Conservation (phyloP, 192 early-diverging fungal genomes). For the Linnemannia exigua region DNA sequence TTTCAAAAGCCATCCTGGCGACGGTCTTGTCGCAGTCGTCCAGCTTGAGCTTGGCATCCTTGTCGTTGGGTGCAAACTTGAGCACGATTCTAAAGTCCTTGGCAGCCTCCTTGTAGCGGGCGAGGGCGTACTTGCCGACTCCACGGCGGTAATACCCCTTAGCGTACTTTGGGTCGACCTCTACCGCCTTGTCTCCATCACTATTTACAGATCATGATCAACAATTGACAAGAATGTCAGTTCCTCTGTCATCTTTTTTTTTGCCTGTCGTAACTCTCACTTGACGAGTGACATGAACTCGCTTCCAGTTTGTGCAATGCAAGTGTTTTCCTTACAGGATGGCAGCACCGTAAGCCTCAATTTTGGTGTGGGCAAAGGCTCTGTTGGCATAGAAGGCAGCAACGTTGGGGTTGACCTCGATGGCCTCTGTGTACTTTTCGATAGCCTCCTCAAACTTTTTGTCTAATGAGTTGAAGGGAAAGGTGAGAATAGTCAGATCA, state of each 20-base stretch:
- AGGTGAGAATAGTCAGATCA: neutral
- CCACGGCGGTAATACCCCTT: slow-evolving; percentile 98
- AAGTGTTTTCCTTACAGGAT: slow-evolving; percentile 58
- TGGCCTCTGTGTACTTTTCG: slow-evolving; percentile 92
- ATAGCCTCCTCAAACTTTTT: slow-evolving; percentile 89
- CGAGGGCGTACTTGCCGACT: slow-evolving; percentile 88
- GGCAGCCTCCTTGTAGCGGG: slow-evolving; percentile 87
- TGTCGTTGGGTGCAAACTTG: slow-evolving; percentile 84
- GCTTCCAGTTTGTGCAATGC: neutral
- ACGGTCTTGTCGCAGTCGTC: slow-evolving; percentile 93
- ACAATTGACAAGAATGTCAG: neutral
- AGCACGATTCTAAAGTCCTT: slow-evolving; percentile 79
- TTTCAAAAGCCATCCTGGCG: slow-evolving; percentile 89
- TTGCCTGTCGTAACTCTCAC: neutral
- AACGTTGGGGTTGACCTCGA: slow-evolving; percentile 85
- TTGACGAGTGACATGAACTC: neutral
- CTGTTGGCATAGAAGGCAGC: slow-evolving; percentile 94
- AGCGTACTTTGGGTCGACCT: slow-evolving; percentile 82
- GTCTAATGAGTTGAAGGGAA: slow-evolving; percentile 23
- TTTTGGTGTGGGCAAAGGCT: slow-evolving; percentile 87
- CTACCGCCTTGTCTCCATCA: slow-evolving; percentile 89
- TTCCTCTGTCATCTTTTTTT: neutral
- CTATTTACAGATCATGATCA: slow-evolving; percentile 36
- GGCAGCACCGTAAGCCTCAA: slow-evolving; percentile 90
- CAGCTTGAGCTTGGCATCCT: slow-evolving; percentile 83